These are phyloP conservation scores for Boletus tomentosulus DNA, from an alignment of 768 basidiomycete species.

Conservation along the genomic window DNA sequence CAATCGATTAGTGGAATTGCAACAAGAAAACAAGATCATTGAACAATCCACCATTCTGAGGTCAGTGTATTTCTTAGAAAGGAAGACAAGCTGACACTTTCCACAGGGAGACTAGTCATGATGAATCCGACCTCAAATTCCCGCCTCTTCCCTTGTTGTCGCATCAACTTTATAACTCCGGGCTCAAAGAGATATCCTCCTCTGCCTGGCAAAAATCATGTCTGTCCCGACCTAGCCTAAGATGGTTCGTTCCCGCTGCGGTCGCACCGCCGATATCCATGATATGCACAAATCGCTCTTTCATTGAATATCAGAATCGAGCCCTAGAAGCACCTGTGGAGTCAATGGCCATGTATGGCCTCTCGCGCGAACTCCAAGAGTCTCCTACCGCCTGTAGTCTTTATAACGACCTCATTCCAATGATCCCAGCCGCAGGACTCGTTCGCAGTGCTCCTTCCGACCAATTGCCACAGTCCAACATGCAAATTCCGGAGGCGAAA, in stretches of 20 bases:
- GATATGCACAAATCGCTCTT: conserved; percentile 72
- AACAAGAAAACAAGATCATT: conserved; percentile 38
- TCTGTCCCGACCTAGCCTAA: conserved; percentile 72
- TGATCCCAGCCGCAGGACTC: conserved; percentile 63
- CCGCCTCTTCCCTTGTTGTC: conserved; percentile 21
- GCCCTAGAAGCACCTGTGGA: conserved; percentile 68
- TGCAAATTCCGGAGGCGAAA: conserved; percentile 94
- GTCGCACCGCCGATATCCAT: conserved; percentile 81
- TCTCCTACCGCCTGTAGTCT: conserved; percentile 45
- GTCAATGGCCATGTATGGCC: conserved; percentile 75
- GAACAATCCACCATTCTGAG: conserved; percentile 42
- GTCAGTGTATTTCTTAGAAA: conserved; percentile 32
- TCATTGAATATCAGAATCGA: conserved; percentile 64
- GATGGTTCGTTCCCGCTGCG: conserved; percentile 82
- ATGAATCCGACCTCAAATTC: conserved; percentile 15
- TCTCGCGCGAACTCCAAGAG: conserved; percentile 65
- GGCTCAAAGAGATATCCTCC: conserved; percentile 56
- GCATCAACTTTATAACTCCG: conserved; percentile 38
- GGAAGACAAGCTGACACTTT: conserved; percentile 5
- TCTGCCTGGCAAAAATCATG: conserved; percentile 70
- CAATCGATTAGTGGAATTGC: conserved; percentile 46
- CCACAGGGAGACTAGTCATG: conserved; percentile 19
- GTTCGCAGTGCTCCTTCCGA: conserved; percentile 58
- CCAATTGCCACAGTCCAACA: conserved; percentile 76
- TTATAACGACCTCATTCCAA: conserved; percentile 52